Evolutionary conservation across 352 stramenopile species (phyloP).

Genomic region (Globisporangium spinosum): DNA sequence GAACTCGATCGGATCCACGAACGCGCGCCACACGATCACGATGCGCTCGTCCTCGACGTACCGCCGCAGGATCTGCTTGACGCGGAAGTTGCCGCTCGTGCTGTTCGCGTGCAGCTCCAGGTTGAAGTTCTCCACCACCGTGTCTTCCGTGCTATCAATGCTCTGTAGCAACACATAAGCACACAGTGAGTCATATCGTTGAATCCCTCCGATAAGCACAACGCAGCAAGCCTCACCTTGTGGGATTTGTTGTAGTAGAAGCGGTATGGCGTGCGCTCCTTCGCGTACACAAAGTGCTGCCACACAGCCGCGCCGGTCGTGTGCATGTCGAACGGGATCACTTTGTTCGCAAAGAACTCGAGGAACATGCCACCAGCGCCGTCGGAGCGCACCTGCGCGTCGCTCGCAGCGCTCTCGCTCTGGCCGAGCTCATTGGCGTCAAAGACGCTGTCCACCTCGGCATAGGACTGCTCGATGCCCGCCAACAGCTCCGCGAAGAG

Average conservation of each 20-base stretch:
- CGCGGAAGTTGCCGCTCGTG: slow-evolving; percentile 43
- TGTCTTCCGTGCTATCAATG: slow-evolving; percentile 40
- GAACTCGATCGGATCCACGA: slow-evolving; percentile 47
- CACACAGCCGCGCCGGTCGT: slow-evolving; percentile 34
- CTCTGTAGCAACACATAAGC: slow-evolving; percentile 10
- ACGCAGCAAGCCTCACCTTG: slow-evolving; percentile 21
- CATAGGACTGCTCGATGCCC: slow-evolving; percentile 32
- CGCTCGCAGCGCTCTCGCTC: slow-evolving; percentile 30
- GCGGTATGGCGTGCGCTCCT: slow-evolving; percentile 35
- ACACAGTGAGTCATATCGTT: neutral
- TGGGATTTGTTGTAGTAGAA: slow-evolving; percentile 34
- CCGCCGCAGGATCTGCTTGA: slow-evolving; percentile 58
- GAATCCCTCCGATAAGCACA: neutral
- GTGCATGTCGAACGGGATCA: slow-evolving; percentile 36
- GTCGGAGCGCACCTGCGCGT: slow-evolving; percentile 36
- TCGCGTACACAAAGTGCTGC: slow-evolving; percentile 41
- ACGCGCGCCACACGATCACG: slow-evolving; percentile 54
- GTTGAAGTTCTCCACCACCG: slow-evolving; percentile 53
- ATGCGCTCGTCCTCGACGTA: slow-evolving; percentile 59
- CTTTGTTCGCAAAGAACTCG: slow-evolving; percentile 48
- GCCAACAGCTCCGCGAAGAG: slow-evolving; percentile 36
- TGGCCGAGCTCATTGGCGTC: slow-evolving; percentile 23
- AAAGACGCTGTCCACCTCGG: slow-evolving; percentile 37
- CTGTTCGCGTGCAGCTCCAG: slow-evolving; percentile 52
- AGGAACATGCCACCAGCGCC: slow-evolving; percentile 30